Evolutionary conservation across 176 grass and related monocot species (phyloP).

Genomic region (Oryza rufipogon): DNA sequence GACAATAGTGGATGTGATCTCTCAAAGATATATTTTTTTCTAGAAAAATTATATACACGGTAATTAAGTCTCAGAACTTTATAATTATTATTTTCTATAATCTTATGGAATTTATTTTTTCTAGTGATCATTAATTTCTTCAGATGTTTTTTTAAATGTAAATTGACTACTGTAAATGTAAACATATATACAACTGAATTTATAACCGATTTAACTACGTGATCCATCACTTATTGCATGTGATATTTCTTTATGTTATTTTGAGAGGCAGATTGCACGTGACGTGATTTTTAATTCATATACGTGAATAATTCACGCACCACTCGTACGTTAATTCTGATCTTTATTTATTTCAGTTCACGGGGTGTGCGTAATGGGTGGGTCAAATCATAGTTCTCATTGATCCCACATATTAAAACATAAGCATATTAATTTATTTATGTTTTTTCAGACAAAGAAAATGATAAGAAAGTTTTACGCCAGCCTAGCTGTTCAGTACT

Average conservation of each 20-base stretch:
- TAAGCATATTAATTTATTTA: background rate
- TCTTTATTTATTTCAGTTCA: conserved; percentile 2
- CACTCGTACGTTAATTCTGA: background rate
- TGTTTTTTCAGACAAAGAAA: background rate
- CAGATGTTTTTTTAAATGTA: background rate
- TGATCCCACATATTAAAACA: background rate
- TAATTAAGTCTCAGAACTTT: background rate
- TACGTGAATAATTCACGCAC: background rate
- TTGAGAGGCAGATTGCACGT: conserved; percentile 6
- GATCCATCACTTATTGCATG: background rate
- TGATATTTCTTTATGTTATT: background rate
- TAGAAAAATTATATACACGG: background rate
- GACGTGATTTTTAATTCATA: conserved; percentile 6
- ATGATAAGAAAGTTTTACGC: background rate
- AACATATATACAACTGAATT: background rate
- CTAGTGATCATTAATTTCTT: background rate
- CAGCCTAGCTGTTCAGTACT: background rate
- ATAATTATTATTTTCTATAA: too few species aligned
- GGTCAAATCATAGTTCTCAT: background rate
- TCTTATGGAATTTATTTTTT: background rate
- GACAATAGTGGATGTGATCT: background rate
- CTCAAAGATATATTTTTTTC: background rate
- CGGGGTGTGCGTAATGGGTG: background rate
- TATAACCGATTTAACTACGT: background rate
- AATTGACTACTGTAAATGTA: background rate